Evolutionary conservation across 345 rosid species (phyloP).

Genomic region (Sisymbrium irio): DNA sequence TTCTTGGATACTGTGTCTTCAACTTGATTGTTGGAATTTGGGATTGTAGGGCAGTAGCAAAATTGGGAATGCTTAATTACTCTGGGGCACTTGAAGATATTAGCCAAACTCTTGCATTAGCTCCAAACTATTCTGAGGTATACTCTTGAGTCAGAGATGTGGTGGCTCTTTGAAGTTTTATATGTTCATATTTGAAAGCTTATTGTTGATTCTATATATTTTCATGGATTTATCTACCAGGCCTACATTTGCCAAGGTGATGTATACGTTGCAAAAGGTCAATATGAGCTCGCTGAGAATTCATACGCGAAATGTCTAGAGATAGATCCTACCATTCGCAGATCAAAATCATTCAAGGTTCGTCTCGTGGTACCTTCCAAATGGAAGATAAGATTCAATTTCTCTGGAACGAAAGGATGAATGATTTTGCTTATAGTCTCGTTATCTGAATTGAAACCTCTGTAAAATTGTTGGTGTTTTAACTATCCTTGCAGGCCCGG

Average conservation of each 20-base stretch:
- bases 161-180: neutral
- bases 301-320: constrained; percentile 56
- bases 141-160: neutral
- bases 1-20: neutral
- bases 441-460: neutral
- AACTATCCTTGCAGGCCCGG: constrained; percentile 46
- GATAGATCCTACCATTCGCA: constrained; percentile 69
- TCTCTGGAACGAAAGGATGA: neutral
- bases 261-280: constrained; percentile 58
- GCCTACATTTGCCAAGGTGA: constrained; percentile 81
- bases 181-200: neutral
- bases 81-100: constrained; percentile 79
- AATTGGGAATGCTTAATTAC: constrained; percentile 59
- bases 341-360: constrained; percentile 80
- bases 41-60: constrained; percentile 53
- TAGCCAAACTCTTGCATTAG: constrained; percentile 43
- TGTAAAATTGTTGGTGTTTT: constrained; percentile 7
- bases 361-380: neutral
- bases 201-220: neutral
- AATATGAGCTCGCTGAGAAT: constrained; percentile 63
- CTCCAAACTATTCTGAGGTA: constrained; percentile 65
- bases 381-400: neutral
- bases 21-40: neutral
- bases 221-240: constrained; percentile 34
- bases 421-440: neutral